phyloP scores from a whole-genome alignment of 371 early-diverging fungal species.

The Homolaphlyctis polyrhiza region DNA sequence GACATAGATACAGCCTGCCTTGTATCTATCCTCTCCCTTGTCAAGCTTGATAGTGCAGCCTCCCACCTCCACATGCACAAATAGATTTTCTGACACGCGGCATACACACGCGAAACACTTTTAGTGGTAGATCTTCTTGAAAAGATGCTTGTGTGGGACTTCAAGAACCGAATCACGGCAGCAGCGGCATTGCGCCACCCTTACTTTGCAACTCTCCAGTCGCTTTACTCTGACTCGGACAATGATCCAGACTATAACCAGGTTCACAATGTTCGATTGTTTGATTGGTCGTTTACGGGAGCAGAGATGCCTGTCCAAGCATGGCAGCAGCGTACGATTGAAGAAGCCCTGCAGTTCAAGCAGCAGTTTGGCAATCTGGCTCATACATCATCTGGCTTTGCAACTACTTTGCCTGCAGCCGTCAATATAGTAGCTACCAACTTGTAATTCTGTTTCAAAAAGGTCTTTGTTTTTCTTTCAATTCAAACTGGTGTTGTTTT shows the following conservation, averaged over 20 bases:
- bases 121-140: slow-evolving; percentile 80
- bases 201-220: slow-evolving; percentile 82
- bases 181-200: slow-evolving; percentile 78
- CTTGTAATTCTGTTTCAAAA: too few species aligned
- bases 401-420: too few species aligned
- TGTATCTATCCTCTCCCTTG: slow-evolving; percentile 51
- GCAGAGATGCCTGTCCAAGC: slow-evolving; percentile 80
- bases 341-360: too few species aligned
- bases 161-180: slow-evolving; percentile 82
- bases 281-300: slow-evolving; percentile 95
- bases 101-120: slow-evolving; percentile 58
- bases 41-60: not conserved
- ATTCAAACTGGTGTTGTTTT: too few species aligned
- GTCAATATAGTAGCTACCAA: too few species aligned
- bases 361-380: too few species aligned
- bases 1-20: slow-evolving; percentile 39
- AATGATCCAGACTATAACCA: slow-evolving; percentile 83
- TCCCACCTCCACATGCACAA: too few species aligned
- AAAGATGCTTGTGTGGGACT: slow-evolving; percentile 89
- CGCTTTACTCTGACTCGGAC: too few species aligned
- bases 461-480: too few species aligned
- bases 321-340: too few species aligned
- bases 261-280: slow-evolving; percentile 69
- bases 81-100: not conserved
- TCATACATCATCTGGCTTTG: too few species aligned